Evolutionary conservation across 768 basidiomycete genomes (phyloP).

Genomic region (Calocybe gangraenosa): DNA sequence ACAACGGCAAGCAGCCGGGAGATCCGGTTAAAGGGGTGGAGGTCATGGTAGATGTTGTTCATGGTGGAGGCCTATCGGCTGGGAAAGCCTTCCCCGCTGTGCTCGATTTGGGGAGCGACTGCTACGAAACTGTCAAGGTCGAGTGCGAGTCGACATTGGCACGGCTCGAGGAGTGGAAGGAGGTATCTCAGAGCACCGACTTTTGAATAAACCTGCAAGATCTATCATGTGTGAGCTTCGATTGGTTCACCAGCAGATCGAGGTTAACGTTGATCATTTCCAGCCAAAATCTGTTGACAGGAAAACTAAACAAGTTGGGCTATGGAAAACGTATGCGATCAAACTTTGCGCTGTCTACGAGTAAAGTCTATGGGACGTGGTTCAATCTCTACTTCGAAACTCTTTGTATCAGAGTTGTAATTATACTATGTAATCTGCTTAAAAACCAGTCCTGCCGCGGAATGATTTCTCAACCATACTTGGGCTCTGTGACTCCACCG

Average conservation of each 20-base stretch:
- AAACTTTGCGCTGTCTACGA: too few species aligned
- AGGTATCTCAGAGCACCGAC: constrained; percentile 1
- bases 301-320: too few species aligned
- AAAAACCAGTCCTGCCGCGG: too few species aligned
- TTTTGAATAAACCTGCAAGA: background rate
- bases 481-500: background rate
- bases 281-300: too few species aligned
- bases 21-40: constrained; percentile 31
- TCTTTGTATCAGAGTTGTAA: too few species aligned
- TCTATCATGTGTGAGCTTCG: too few species aligned
- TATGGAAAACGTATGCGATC: too few species aligned
- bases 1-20: constrained; percentile 32
- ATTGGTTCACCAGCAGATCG: too few species aligned
- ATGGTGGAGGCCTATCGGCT: constrained; percentile 25
- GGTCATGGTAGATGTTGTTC: constrained; percentile 28
- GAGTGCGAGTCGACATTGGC: constrained; percentile 3
- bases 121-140: constrained; percentile 19
- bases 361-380: too few species aligned
- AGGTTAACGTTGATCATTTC: too few species aligned
- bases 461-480: background rate
- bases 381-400: too few species aligned
- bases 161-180: background rate
- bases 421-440: too few species aligned
- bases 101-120: constrained; percentile 28
- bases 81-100: constrained; percentile 26